Evolutionary conservation across 805 yeast genomes (phyloP), one percentile per base, ranked within the genome.

Genomic region (Schizosaccharomyces octosporus): DNA sequence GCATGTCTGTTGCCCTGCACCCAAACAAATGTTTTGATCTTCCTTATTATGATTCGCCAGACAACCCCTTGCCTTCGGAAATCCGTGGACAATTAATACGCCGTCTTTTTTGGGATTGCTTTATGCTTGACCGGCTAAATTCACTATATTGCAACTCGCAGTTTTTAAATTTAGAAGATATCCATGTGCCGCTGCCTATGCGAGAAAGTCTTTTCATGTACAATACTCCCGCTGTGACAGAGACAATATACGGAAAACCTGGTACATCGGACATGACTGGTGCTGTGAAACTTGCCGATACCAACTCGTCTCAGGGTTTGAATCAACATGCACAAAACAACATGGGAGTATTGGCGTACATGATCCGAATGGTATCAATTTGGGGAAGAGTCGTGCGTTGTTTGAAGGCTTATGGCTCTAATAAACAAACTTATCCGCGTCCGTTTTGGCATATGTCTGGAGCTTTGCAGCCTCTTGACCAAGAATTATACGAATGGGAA

Each of bases 301-400:
- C 51, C 13, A 13, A n/a, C 2, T 19, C 51, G 11, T n/a, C 24
- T 24, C 24, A 7, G 27, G 2, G 4, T 9, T n/a, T 17, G 2
- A 45, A 24, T 45, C 51, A 24, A 13, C 21, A 45, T 45, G 51
- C 51, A 1, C 51, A 45, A 45, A 24, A 45, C 17, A 55, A 51
- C 48, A 57, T 57, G 60, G 60, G 60, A 13, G 24, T 41, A n/a
- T 9, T 57, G 15, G 60, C 60, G 5, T 57, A 29, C 21, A 19
- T 32, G 41, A 36, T 57, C 21, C 43, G 48, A 15, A 57, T 57
- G 21, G 27, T 36, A 21, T 36, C 60, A 5, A 57, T 57, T 32
- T 57, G 60, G 60, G 60, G 60, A 15, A 31, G 39, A n/a, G 42
- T 41, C 21, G 60, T 57, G 11, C 31, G 48, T 39, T 57, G 24